phyloP scores from a whole-genome alignment of 352 stramenopile genomes.

The Globisporangium perplexum region DNA sequence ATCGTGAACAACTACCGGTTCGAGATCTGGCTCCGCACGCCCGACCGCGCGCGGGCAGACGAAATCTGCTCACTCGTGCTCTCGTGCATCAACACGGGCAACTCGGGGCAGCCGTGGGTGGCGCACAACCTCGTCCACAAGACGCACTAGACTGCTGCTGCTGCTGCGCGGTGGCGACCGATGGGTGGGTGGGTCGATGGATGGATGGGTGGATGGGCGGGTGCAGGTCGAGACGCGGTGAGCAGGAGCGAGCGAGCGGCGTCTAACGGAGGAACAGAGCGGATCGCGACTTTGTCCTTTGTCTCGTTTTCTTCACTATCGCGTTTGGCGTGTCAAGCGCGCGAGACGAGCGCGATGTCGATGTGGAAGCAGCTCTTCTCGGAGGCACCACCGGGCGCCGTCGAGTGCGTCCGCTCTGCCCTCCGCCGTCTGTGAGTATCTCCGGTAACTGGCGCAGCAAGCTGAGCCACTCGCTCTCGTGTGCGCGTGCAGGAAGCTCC shows the following conservation, averaged over 20 bases:
- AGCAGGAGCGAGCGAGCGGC: neutral
- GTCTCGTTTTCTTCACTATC: neutral
- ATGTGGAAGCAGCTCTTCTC: slow-evolving; percentile 75
- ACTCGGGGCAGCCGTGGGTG: slow-evolving; percentile 35
- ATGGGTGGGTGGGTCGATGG: too few species aligned
- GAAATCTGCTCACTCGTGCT: slow-evolving; percentile 72
- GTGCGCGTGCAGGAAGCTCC: slow-evolving; percentile 30
- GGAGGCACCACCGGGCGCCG: slow-evolving; percentile 51
- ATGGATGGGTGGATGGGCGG: too few species aligned
- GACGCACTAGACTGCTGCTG: slow-evolving; percentile 47
- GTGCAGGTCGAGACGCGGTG: neutral
- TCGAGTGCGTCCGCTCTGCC: slow-evolving; percentile 39
- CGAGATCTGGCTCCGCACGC: slow-evolving; percentile 76
- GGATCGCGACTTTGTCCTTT: too few species aligned
- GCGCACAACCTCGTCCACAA: slow-evolving; percentile 75
- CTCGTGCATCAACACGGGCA: slow-evolving; percentile 61
- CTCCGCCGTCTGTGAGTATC: too few species aligned
- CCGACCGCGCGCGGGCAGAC: slow-evolving; percentile 54
- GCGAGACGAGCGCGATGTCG: slow-evolving; percentile 6
- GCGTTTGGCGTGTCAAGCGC: neutral
- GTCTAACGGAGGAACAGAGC: neutral
- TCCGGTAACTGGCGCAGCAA: slow-evolving; percentile 1
- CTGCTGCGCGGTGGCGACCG: too few species aligned
- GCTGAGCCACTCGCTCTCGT: neutral
- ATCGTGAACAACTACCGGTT: slow-evolving; percentile 81